These are phyloP conservation scores for Penicillium desertorum DNA, from an alignment of 495 filamentous ascomycete species.

Conservation along the genomic window DNA sequence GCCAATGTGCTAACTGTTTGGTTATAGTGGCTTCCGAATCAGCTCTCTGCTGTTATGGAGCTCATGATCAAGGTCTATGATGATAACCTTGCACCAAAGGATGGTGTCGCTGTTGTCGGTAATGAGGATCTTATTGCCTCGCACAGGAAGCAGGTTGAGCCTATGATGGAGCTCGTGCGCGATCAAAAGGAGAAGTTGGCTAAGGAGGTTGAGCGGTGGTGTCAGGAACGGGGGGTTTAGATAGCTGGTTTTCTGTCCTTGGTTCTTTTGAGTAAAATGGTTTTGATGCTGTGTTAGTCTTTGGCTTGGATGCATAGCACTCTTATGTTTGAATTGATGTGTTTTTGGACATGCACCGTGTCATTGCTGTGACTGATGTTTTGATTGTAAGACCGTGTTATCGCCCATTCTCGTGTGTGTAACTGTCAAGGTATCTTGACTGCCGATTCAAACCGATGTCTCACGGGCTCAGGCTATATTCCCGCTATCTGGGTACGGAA, in stretches of 20 bases:
- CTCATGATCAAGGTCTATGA: constrained; percentile 67
- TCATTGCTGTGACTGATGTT: no score
- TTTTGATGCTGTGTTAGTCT: not conserved
- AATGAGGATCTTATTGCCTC: constrained; percentile 34
- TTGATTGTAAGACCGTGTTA: not conserved
- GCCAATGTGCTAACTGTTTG: constrained; percentile 5
- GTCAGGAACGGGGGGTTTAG: constrained; percentile 64
- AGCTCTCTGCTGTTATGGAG: constrained; percentile 72
- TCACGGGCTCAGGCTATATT: not conserved
- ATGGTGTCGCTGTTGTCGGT: constrained; percentile 24
- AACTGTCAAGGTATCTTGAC: not conserved
- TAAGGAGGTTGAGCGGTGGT: constrained; percentile 80
- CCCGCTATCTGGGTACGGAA: not conserved
- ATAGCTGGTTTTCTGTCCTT: not conserved
- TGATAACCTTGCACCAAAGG: constrained; percentile 46
- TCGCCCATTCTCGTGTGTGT: not conserved
- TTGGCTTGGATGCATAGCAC: not conserved
- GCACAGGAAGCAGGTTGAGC: constrained; percentile 46
- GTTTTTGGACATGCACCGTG: no score
- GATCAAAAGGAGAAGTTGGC: constrained; percentile 67
- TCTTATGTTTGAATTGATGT: not conserved
- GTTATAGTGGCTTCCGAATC: constrained; percentile 76
- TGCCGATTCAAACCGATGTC: not conserved
- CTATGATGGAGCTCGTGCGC: constrained; percentile 70
- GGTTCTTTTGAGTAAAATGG: not conserved